Evolutionary conservation across 345 rosid species (phyloP).

Genomic region (Erysimum cheiranthoides): DNA sequence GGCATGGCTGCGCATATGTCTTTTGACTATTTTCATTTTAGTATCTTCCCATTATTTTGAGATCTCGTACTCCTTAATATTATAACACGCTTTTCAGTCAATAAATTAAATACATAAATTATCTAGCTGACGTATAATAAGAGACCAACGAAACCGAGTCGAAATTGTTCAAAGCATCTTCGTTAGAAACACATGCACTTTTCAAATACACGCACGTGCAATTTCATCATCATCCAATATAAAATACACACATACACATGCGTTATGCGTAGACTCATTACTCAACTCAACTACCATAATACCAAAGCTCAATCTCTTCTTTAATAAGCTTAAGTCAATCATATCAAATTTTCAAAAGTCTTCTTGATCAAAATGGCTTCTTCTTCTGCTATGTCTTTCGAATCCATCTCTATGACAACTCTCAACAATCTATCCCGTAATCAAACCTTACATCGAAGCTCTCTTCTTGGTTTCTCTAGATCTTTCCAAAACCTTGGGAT

Average conservation of each 20-base stretch:
- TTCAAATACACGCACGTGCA: conserved; percentile 31
- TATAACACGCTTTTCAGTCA: neutral
- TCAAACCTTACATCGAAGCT: conserved; percentile 25
- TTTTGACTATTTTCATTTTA: conserved; percentile 1
- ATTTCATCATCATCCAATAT: neutral
- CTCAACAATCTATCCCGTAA: conserved; percentile 33
- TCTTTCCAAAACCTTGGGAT: conserved; percentile 36
- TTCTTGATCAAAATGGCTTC: conserved; percentile 35
- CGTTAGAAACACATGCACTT: neutral
- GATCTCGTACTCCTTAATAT: neutral
- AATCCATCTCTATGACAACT: conserved; percentile 37
- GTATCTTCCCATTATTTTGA: neutral
- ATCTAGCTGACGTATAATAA: neutral
- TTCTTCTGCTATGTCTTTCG: conserved; percentile 37
- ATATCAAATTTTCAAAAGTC: neutral
- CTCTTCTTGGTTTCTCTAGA: conserved; percentile 40
- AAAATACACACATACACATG: neutral
- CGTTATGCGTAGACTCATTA: neutral
- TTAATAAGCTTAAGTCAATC: neutral
- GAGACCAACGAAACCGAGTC: conserved; percentile 28
- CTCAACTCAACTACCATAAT: neutral
- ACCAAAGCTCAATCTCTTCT: neutral
- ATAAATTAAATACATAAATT: neutral
- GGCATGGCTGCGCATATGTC: neutral
- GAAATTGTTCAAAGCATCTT: conserved; percentile 12